Evolutionary conservation across 2,329 filamentous ascomycete species (phyloP).

Genomic region (Colletotrichum musicola): DNA sequence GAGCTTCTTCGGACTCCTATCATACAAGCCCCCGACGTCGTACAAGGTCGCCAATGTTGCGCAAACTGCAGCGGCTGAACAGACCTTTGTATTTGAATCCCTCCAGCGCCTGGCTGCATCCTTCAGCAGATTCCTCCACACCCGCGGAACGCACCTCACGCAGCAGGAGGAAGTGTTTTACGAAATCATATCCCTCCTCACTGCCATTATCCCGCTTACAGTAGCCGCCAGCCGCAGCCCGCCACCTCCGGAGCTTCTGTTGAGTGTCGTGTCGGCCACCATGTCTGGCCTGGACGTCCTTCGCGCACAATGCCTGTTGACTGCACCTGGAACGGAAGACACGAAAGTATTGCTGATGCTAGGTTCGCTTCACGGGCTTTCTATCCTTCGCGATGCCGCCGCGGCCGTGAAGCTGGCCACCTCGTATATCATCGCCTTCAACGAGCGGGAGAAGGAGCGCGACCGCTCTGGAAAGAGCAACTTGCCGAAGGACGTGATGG

Average conservation of each 20-base stretch:
- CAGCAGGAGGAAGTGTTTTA: conserved; percentile 58
- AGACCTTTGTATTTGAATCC: conserved; percentile 57
- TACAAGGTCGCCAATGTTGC: conserved; percentile 61
- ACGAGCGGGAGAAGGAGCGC: conserved; percentile 55
- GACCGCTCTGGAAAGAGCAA: conserved; percentile 54
- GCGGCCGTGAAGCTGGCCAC: conserved; percentile 48
- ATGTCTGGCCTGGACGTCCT: conserved; percentile 46
- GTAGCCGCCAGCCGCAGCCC: conserved; percentile 14
- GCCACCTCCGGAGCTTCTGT: conserved; percentile 16
- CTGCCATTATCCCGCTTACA: conserved; percentile 48
- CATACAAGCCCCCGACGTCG: conserved; percentile 61
- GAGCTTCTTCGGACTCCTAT: conserved; percentile 63
- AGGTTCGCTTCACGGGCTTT: conserved; percentile 51
- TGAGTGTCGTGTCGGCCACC: conserved; percentile 37
- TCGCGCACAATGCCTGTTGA: conserved; percentile 32
- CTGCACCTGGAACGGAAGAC: conserved; percentile 15
- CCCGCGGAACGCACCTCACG: conserved; percentile 51
- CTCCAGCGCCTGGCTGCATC: conserved; percentile 58
- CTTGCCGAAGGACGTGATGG: conserved; percentile 52
- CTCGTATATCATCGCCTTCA: conserved; percentile 51
- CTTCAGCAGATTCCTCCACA: conserved; percentile 54
- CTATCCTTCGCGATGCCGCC: conserved; percentile 54
- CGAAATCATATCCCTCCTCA: conserved; percentile 57
- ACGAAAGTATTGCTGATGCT: conserved; percentile 43
- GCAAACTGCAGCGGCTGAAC: conserved; percentile 55